These are phyloP conservation scores for Candida insectorum DNA, from an alignment of 805 yeast genomes.

Conservation along the genomic window DNA sequence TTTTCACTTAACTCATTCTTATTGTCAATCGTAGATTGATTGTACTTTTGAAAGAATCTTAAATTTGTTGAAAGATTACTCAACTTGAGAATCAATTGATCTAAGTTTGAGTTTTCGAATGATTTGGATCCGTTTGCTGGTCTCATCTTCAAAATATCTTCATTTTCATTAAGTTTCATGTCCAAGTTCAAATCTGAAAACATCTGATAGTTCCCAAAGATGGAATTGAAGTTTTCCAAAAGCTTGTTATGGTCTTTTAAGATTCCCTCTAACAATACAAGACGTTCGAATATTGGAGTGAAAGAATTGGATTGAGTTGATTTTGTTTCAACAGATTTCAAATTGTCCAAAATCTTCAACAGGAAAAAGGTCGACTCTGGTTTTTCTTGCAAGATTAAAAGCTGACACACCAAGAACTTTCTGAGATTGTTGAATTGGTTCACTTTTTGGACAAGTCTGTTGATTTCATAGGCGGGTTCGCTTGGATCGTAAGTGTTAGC, in stretches of 20 bases:
- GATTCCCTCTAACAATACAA: slow-evolving; percentile 16
- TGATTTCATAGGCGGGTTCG: slow-evolving; percentile 9
- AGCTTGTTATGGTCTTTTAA: slow-evolving; percentile 22
- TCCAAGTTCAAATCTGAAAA: slow-evolving; percentile 3
- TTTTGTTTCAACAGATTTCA: slow-evolving; percentile 5
- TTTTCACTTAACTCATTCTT: slow-evolving; percentile 34
- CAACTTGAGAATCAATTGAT: slow-evolving; percentile 26
- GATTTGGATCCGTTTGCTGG: slow-evolving; percentile 1
- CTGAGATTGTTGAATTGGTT: slow-evolving; percentile 33
- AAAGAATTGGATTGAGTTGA: slow-evolving; percentile 6
- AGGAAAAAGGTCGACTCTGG: slow-evolving; percentile 28
- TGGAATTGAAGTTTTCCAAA: slow-evolving; percentile 17
- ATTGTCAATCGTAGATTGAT: slow-evolving; percentile 25
- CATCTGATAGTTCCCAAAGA: slow-evolving; percentile 27
- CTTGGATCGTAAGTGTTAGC: slow-evolving; percentile 7
- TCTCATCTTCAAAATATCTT: slow-evolving; percentile 7
- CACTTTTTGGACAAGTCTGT: slow-evolving; percentile 9
- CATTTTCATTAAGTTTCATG: slow-evolving; percentile 6
- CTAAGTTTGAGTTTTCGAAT: slow-evolving; percentile 11
- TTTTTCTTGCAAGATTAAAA: slow-evolving; percentile 32
- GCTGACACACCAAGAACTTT: slow-evolving; percentile 35
- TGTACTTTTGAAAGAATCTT: slow-evolving; percentile 35
- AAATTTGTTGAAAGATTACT: slow-evolving; percentile 31
- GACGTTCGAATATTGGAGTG: slow-evolving; percentile 13
- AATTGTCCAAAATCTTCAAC: slow-evolving; percentile 22